A percentile compares a stretch with the other conserved stretches of the same genome.
Conservation (phyloP, 257 asterid species). For the Nemophila menziesii region DNA sequence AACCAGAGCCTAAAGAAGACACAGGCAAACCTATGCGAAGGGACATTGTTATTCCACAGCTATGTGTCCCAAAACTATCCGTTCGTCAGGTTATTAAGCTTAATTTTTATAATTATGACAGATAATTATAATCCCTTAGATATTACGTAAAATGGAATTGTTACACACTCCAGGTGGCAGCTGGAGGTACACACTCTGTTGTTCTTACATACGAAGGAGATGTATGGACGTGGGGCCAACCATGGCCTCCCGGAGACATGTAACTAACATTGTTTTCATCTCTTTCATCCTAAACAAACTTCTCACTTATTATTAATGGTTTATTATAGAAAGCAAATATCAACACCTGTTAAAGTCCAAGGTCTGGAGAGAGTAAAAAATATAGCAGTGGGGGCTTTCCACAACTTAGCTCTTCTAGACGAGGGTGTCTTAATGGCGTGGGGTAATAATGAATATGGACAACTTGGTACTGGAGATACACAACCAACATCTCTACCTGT, state of each 20-base stretch:
- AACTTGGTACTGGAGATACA: conserved; percentile 96
- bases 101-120: too few relatives aligned
- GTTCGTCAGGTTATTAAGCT: conserved; percentile 70
- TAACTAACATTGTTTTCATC: conserved; percentile 13
- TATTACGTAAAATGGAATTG: too few relatives aligned
- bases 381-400: conserved; percentile 95
- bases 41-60: conserved; percentile 82
- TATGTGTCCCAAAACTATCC: conserved; percentile 81
- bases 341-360: conserved; percentile 90
- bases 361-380: conserved; percentile 76
- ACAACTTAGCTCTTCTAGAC: conserved; percentile 84
- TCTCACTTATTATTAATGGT: conserved; percentile 8
- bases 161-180: conserved; percentile 69
- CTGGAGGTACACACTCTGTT: conserved; percentile 98
- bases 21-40: conserved; percentile 78
- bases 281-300: conserved; percentile 2
- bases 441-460: conserved; percentile 98
- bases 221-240: conserved; percentile 99
- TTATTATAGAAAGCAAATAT: conserved; percentile 74
- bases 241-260: conserved; percentile 99
- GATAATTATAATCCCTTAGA: too few relatives aligned
- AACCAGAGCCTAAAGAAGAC: conserved; percentile 91
- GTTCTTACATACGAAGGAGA: conserved; percentile 91
- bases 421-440: conserved; percentile 85
- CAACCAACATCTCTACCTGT: conserved; percentile 97